A percentile compares a stretch with the other conserved stretches of the same genome.
Conservation (phyloP, 345 rosid genomes). For the Pugionium dolabratum region DNA sequence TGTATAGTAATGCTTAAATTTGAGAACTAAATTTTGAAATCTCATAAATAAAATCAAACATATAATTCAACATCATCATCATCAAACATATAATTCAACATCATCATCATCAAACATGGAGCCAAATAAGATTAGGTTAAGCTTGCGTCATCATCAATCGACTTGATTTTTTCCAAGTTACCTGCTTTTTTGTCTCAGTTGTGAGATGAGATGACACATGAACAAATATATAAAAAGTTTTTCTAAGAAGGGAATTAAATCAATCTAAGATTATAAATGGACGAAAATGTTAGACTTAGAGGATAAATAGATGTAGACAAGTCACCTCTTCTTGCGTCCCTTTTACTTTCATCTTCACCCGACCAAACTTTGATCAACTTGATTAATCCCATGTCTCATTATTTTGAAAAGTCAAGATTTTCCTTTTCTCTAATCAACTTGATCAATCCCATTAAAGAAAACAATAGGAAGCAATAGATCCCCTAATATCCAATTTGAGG, state of each 20-base stretch:
- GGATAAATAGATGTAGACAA: slow-evolving; percentile 37
- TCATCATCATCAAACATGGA: slow-evolving; percentile 15
- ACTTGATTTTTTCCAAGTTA: slow-evolving; percentile 25
- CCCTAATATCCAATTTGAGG: slow-evolving; percentile 4
- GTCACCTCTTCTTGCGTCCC: slow-evolving; percentile 41
- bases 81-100: not conserved
- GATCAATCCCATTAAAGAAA: too few relatives aligned
- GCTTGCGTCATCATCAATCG: slow-evolving; percentile 26
- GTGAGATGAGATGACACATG: slow-evolving; percentile 15
- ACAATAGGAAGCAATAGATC: not conserved
- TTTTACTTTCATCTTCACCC: slow-evolving; percentile 38
- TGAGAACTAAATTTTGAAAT: too few relatives aligned
- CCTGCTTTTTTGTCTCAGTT: slow-evolving; percentile 34
- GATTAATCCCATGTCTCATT: slow-evolving; percentile 8
- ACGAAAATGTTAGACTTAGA: slow-evolving; percentile 11
- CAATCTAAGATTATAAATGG: not conserved
- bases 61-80: not conserved
- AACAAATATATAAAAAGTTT: not conserved
- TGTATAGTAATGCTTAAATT: too few relatives aligned
- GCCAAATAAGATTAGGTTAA: slow-evolving; percentile 27
- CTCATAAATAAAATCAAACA: not conserved
- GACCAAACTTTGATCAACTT: slow-evolving; percentile 33
- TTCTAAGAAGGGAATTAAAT: slow-evolving; percentile 2
- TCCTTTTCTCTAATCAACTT: slow-evolving; percentile 3
- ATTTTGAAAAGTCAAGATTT: slow-evolving; percentile 4